A percentile compares a stretch with the other conserved stretches of the same genome.
phyloP scores from a whole-genome alignment of 352 stramenopile species.

The Phytophthora pini region DNA sequence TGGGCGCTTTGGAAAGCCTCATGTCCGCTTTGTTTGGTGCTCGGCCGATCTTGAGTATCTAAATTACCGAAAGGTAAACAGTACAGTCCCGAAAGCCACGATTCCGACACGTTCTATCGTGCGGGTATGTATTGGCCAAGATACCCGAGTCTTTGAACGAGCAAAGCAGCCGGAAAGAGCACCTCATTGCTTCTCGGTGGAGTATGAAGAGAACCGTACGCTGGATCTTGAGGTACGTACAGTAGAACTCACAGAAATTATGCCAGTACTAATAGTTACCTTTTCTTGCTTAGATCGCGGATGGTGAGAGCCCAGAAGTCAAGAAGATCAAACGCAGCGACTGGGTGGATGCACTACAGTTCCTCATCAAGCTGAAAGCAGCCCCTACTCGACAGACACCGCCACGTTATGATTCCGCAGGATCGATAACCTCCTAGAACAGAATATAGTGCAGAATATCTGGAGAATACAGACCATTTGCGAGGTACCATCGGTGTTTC shows the following conservation, averaged over 20 bases:
- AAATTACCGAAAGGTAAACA: constrained; percentile 71
- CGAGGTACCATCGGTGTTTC: background rate
- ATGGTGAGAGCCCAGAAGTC: constrained; percentile 64
- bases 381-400: constrained; percentile 13
- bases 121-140: constrained; percentile 52
- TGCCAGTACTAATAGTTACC: background rate
- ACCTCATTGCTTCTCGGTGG: constrained; percentile 75
- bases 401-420: constrained; percentile 6
- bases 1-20: constrained; percentile 71
- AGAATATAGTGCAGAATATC: too few relatives aligned
- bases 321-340: constrained; percentile 68
- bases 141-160: constrained; percentile 70
- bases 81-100: constrained; percentile 52
- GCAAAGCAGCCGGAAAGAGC: constrained; percentile 56
- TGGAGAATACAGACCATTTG: too few relatives aligned
- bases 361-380: constrained; percentile 74
- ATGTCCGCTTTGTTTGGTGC: constrained; percentile 86
- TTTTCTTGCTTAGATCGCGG: constrained; percentile 51
- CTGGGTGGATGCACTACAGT: constrained; percentile 77
- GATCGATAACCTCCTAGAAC: constrained; percentile 2
- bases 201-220: constrained; percentile 80
- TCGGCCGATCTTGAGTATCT: constrained; percentile 78
- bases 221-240: constrained; percentile 70
- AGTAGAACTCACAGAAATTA: background rate
- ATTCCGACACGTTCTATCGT: constrained; percentile 64